Evolutionary conservation across 2,329 filamentous ascomycete genomes (phyloP).

Genomic region (Ceratocystis diversiconidia): DNA sequence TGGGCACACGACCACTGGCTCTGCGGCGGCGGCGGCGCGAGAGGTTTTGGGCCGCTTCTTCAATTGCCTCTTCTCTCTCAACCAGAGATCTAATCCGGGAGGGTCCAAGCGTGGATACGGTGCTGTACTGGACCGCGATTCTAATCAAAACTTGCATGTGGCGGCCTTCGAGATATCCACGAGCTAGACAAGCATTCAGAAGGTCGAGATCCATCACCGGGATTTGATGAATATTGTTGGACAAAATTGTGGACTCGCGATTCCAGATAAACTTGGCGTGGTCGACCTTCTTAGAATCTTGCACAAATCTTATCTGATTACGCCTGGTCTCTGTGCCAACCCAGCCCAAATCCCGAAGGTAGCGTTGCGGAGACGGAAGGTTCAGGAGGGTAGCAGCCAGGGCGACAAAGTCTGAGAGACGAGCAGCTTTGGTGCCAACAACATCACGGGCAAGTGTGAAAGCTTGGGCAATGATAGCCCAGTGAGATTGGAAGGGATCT

Average conservation of each 20-base stretch:
- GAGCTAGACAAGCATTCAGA: conserved; percentile 9
- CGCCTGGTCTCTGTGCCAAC: conserved; percentile 4
- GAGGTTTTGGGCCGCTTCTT: too few species aligned
- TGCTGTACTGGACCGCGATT: neutral
- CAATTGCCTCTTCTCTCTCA: too few species aligned
- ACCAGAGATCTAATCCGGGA: too few species aligned
- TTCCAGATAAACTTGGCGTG: neutral
- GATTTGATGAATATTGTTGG: neutral
- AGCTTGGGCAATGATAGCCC: conserved; percentile 39
- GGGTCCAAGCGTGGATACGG: neutral
- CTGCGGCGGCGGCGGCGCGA: too few species aligned
- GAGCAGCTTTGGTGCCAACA: conserved; percentile 32
- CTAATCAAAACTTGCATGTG: neutral
- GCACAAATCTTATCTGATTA: neutral
- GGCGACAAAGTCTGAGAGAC: conserved; percentile 34
- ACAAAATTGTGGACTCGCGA: neutral
- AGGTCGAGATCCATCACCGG: conserved; percentile 12
- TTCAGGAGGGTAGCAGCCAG: conserved; percentile 33
- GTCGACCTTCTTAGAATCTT: neutral
- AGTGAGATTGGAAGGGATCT: conserved; percentile 37
- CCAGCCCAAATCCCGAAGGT: conserved; percentile 36
- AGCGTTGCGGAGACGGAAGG: conserved; percentile 32
- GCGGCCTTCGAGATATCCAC: neutral
- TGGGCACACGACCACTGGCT: too few species aligned
- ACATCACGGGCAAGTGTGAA: conserved; percentile 40